Base-by-base conservation (phyloP, 768 basidiomycete genomes). In the Amanita pallidorosea region DNA sequence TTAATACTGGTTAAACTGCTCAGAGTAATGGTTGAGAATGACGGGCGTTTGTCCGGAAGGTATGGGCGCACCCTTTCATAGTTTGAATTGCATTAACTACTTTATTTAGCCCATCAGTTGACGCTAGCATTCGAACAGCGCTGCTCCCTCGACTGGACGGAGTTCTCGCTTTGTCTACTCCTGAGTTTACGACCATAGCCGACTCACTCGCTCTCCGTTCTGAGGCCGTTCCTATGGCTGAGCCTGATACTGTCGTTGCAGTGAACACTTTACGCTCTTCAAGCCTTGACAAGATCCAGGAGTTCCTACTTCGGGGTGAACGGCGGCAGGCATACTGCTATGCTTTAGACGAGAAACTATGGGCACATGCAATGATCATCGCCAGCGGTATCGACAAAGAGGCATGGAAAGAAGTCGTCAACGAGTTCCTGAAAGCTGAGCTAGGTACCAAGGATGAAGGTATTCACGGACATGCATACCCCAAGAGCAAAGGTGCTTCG, bases 301-400 rank as follows among this genome's bases (percentile, higher is more conserved):
- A 79, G 25, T 77, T 88, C 46, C 75, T 99, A 13, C 65, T 93
- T 8, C 78, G 80, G 52, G 96, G 95, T 13, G 83, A 96, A 58
- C 84, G 90, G 33, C 80, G 79, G 18, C 80, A 84, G 55, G 96
- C 96, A 1, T 92, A 88, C 61, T 81, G 82, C 52, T 93, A 81
- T 62, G 95, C 96, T 2, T 72, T 90, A 38, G 88, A 94, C 53
- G 79, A 92, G 65, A 85, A 79, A 59, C 65, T 98, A 37, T 99
- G 95, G 94, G 83, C 90, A 1, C 96, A 99, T 65, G 95, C 96
- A 2, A 81, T 98, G 79, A 66, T 98, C 50, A 92, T 99, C 55
- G 82, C 95, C 8, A 94, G 88, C 59, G 85, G 88, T 50, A 77
- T 96, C 47, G 95, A 95, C 64, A 89, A 88, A 57, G 93, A 96